Evolutionary conservation across 768 basidiomycete genomes (phyloP).

Genomic region (Trametes sanguinea): DNA sequence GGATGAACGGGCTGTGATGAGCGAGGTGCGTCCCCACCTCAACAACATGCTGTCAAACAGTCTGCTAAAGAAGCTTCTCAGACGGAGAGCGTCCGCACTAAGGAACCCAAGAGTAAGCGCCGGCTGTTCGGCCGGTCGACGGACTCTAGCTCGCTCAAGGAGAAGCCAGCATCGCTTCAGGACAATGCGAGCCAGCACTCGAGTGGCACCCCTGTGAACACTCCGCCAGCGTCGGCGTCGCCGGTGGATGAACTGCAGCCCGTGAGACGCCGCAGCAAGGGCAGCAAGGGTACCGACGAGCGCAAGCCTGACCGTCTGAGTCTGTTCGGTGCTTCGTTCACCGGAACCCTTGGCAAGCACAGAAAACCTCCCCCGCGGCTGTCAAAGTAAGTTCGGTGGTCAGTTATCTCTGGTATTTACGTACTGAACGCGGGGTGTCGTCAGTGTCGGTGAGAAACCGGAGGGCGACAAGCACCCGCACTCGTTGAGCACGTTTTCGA

Average conservation of each 20-base stretch:
- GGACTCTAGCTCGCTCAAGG: constrained; percentile 39
- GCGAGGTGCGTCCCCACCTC: constrained; percentile 56
- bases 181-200: constrained; percentile 31
- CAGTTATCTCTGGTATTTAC: constrained; percentile 6
- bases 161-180: constrained; percentile 31
- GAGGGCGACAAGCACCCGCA: constrained; percentile 44
- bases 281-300: constrained; percentile 54
- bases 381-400: constrained; percentile 50
- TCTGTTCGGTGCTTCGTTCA: constrained; percentile 75
- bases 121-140: constrained; percentile 63
- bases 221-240: constrained; percentile 11
- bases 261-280: constrained; percentile 42
- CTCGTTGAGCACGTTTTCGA: constrained; percentile 26
- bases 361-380: constrained; percentile 84
- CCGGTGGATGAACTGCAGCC: constrained; percentile 14
- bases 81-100: constrained; percentile 47
- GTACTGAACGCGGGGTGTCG: constrained; percentile 22
- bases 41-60: background rate
- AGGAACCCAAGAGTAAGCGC: constrained; percentile 42
- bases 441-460: constrained; percentile 37
- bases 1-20: constrained; percentile 61
- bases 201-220: constrained; percentile 24
- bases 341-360: constrained; percentile 61
- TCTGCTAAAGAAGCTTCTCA: constrained; percentile 1
- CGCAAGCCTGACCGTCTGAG: constrained; percentile 67